Conservation (phyloP, 2,329 filamentous ascomycete genomes). For the Tothia fuscella region DNA sequence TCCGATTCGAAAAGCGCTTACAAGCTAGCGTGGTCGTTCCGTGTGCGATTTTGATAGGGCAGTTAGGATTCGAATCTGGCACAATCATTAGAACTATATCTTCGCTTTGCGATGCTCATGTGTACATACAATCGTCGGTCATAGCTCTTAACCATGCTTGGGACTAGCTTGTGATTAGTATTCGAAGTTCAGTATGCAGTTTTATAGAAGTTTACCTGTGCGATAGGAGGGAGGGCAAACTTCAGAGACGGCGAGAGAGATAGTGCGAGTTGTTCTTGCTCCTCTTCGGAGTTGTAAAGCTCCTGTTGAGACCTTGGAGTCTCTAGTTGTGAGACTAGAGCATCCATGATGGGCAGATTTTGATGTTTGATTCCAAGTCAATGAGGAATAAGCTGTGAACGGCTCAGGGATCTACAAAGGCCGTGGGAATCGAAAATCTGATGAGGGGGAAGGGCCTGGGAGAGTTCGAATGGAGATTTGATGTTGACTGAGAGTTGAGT, state of each 20-base stretch:
- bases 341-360: constrained; percentile 71
- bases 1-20: too few species aligned
- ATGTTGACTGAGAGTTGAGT: too few species aligned
- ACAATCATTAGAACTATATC: too few species aligned
- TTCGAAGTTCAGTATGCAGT: constrained; percentile 1
- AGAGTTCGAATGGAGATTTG: too few species aligned
- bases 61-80: constrained; percentile 89
- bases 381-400: too few species aligned
- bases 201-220: constrained; percentile 56
- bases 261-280: constrained; percentile 64
- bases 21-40: constrained; percentile 96
- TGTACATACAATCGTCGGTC: constrained; percentile 92
- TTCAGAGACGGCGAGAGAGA: constrained; percentile 66
- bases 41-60: constrained; percentile 98
- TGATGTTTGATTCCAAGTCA: too few species aligned
- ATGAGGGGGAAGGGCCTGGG: too few species aligned
- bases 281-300: constrained; percentile 58
- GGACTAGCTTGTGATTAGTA: constrained; percentile 42
- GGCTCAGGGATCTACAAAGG: too few species aligned
- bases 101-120: too few species aligned
- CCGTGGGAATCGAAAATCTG: too few species aligned
- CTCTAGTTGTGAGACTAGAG: constrained; percentile 85
- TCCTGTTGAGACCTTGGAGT: constrained; percentile 64
- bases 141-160: constrained; percentile 91
- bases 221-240: constrained; percentile 88